Base-by-base conservation (phyloP, 768 basidiomycete species). In the Trametes elegans region DNA sequence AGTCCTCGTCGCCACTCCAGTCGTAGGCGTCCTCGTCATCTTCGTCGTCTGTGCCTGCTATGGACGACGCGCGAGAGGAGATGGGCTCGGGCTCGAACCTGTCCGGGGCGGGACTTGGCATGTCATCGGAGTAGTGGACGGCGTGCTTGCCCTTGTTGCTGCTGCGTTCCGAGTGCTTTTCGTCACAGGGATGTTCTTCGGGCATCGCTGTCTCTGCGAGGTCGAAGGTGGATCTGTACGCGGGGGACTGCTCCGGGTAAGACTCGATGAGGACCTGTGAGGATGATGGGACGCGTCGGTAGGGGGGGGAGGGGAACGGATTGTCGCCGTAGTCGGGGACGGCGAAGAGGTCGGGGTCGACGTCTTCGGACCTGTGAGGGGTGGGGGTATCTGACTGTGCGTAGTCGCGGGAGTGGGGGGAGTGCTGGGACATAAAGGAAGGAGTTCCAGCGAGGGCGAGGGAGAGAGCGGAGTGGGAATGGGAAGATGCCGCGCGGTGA, bases 1-100 rank as follows among this genome's bases (percentile, higher is more conserved):
- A 73, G 63, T 91, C 87, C 50, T 88, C 88, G 59, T 91, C 90
- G 16, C 75, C 85, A 34, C 83, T 85, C 88, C 88, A 90, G 65
- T 91, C 84, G 55, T 84, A 88, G n/a, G 81, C 76, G 1, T 78
- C 70, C 0, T 79, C 77, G 10, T 79, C 79, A 19, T 86, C 83
- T 0, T 79, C 78, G 9, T 84, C 85, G 45, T 87, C 84, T 3
- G 79, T 80, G 35, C 70, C 76, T 26, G 72, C 76, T 14, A 79
- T 67, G 2, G 83, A 83, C 16, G 82, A 60, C 23, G 66, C 59
- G 24, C 65, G 68, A 24, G 74, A 71, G 5, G 69, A 66, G 24
- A 69, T 61, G 10, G 45, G 32, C n/a, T 49, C 57, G 2, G 51
- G 35, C 34, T 63, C 61, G 49, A 60, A 53, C 4, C 53, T 53